Percentiles rank a stretch among this genome's conserved stretches.
Evolutionary conservation across 805 yeast species (phyloP).

Genomic region (Blastobotrys terrestris): DNA sequence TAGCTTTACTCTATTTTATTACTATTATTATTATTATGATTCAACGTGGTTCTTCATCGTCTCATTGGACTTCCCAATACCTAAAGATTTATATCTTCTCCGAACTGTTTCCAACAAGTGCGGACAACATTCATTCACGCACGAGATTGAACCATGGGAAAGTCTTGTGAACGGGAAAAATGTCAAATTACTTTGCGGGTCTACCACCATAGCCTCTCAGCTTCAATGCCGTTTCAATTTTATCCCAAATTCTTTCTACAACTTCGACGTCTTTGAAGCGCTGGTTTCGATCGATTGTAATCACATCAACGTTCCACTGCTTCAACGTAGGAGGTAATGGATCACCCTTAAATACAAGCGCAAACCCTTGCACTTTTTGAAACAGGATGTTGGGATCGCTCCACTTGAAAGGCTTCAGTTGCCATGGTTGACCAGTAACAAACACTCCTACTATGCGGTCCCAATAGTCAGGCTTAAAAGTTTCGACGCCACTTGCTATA

Average conservation of each 20-base stretch:
- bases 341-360: conserved; percentile 71
- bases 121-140: too few species aligned
- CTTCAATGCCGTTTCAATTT: conserved; percentile 65
- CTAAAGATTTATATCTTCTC: too few species aligned
- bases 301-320: conserved; percentile 84
- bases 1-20: too few species aligned
- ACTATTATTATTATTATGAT: too few species aligned
- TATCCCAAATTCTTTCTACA: conserved; percentile 78
- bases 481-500: conserved; percentile 83
- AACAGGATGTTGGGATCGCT: conserved; percentile 73
- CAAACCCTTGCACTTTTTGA: conserved; percentile 79
- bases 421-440: conserved; percentile 98
- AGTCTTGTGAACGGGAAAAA: too few species aligned
- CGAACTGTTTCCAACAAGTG: too few species aligned
- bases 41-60: too few species aligned
- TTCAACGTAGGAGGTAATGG: conserved; percentile 65
- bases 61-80: too few species aligned
- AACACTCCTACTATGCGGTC: conserved; percentile 91
- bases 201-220: conserved; percentile 47
- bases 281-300: conserved; percentile 71
- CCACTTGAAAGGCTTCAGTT: conserved; percentile 82
- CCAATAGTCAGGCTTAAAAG: conserved; percentile 96
- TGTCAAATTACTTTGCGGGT: not conserved
- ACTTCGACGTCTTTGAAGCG: conserved; percentile 87
- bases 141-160: too few species aligned